Base-by-base conservation (phyloP, 139 green algal species). In the Chlorella sp. region DNA sequence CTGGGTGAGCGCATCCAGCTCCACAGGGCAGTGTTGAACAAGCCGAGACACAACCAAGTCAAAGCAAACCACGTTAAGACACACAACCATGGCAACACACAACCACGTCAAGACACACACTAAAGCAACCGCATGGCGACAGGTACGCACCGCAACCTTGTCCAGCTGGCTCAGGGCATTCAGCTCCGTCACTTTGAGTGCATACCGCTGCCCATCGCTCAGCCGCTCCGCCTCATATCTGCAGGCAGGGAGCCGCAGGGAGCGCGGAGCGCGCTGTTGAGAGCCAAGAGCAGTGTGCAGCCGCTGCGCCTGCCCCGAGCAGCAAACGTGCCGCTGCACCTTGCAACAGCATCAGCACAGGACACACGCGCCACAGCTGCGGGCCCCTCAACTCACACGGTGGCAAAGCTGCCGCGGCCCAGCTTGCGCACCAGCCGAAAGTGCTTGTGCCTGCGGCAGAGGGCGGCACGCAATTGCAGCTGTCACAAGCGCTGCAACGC, bases 141-240 rank as follows among this genome's bases (percentile, higher is more conserved):
- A 60, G 8, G 11, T 11, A 60, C 51, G 9, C 51, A 60, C 90
- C 51, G 95, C 92, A 1, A 87, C 72, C 1, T 91, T 87, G 84
- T 96, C 94, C 24, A 86, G 34, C 28, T 89, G 87, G 4, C 85
- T 87, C 90, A 96, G 93, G 2, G 91, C 89, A 17, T 82, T 84
- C 0, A 95, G 85, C 89, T 97, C 92, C 16, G 62, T 84, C 11
- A 74, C 6, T n/a, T 84, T 84, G 26, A 84, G 64, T 34, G 78
- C 78, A 9, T 84, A 84, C 26, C 43, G 64, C 43, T 36, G 78
- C 62, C 78, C 41, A 44, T 84, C 78, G 9, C 34, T 64, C 60
- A 76, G 56, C 20, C 76, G 76, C 56, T 82, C 54, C 19, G 48
- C 76, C 26, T 82, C n/a, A 17, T 82, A 82, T 1, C 76, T 82